These are phyloP conservation scores for Rhipidocladum racemiflorum DNA, from an alignment of 176 grass and related monocot species.

Conservation along the genomic window DNA sequence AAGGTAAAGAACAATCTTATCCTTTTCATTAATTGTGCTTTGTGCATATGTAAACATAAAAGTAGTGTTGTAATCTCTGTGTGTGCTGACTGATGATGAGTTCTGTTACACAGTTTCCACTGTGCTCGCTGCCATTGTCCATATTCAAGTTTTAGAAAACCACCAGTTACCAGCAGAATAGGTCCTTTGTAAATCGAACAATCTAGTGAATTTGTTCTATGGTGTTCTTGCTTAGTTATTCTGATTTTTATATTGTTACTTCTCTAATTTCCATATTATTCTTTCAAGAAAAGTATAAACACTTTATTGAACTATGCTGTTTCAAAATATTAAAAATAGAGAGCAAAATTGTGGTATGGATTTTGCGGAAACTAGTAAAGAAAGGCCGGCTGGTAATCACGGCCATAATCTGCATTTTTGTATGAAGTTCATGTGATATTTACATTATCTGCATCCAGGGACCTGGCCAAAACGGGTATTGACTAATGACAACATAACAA, in stretches of 20 bases:
- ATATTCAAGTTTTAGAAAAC: neutral
- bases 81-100: neutral
- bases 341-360: neutral
- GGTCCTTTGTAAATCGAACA: neutral
- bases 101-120: neutral
- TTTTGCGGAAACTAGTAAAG: neutral
- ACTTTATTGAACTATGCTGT: neutral
- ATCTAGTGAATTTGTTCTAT: neutral
- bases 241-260: neutral
- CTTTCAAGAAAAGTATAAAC: neutral
- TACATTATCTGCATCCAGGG: neutral
- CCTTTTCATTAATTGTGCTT: neutral
- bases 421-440: neutral
- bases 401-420: neutral
- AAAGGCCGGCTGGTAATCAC: neutral
- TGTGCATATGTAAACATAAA: conserved; percentile 10
- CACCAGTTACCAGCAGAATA: neutral
- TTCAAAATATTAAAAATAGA: neutral
- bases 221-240: neutral
- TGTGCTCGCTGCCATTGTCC: neutral
- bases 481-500: neutral
- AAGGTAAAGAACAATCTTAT: conserved; percentile 41
- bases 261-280: neutral
- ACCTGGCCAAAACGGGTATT: neutral
- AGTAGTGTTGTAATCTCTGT: neutral